These are phyloP conservation scores for Pyrenophora graminea DNA, from an alignment of 2,329 filamentous ascomycete genomes.

Conservation along the genomic window DNA sequence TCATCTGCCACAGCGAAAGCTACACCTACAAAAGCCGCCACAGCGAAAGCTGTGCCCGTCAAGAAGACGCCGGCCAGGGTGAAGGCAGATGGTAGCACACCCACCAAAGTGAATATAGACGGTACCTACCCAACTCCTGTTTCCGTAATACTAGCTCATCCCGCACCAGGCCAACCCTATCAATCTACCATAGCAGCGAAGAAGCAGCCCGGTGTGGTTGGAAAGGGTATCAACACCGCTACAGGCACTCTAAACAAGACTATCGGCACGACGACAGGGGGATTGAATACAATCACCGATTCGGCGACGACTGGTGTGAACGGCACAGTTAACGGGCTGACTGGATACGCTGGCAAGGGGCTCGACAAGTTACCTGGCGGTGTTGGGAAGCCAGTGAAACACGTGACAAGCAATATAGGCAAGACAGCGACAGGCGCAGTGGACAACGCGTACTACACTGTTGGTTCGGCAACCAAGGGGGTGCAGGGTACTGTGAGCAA, in stretches of 20 bases:
- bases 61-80: slow-evolving; percentile 32
- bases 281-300: slow-evolving; percentile 45
- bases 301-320: slow-evolving; percentile 46
- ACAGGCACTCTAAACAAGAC: slow-evolving; percentile 44
- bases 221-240: slow-evolving; percentile 39
- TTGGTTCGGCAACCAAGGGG: slow-evolving; percentile 47
- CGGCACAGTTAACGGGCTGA: slow-evolving; percentile 43
- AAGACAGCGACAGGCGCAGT: slow-evolving; percentile 49
- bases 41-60: slow-evolving; percentile 25
- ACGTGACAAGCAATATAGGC: slow-evolving; percentile 48
- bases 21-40: slow-evolving; percentile 16
- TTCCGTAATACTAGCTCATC: slow-evolving; percentile 31
- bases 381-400: slow-evolving; percentile 45
- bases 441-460: slow-evolving; percentile 48
- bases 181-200: slow-evolving; percentile 14
- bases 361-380: slow-evolving; percentile 41
- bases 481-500: slow-evolving; percentile 51
- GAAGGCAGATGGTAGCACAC: slow-evolving; percentile 10
- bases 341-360: slow-evolving; percentile 45
- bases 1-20: slow-evolving; percentile 9
- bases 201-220: slow-evolving; percentile 44
- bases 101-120: slow-evolving; percentile 22
- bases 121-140: slow-evolving; percentile 38
- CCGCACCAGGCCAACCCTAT: slow-evolving; percentile 29
- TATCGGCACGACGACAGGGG: slow-evolving; percentile 40